Conservation (phyloP, 2,329 filamentous ascomycete genomes). For the Elsinoe ampelina region DNA sequence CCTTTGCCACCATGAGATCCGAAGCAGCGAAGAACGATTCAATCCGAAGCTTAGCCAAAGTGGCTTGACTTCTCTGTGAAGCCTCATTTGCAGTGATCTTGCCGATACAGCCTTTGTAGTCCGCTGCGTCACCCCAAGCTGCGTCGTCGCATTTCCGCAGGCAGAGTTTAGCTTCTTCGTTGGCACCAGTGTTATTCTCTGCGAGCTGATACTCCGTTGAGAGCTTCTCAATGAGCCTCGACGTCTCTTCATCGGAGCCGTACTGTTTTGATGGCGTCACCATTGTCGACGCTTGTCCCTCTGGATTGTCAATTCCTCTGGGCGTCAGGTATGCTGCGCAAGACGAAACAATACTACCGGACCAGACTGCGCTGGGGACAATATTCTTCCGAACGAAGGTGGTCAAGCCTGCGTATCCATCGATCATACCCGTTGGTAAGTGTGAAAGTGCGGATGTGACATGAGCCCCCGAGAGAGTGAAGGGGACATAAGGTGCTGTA, state of each 20-base stretch:
- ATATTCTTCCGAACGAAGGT: constrained; percentile 27
- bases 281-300: constrained; percentile 7
- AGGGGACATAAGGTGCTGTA: constrained; percentile 36
- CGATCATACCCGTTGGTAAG: constrained; percentile 24
- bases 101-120: constrained; percentile 26
- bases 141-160: constrained; percentile 26
- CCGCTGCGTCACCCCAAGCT: constrained; percentile 29
- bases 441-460: constrained; percentile 21
- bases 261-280: constrained; percentile 20
- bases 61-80: too few species aligned
- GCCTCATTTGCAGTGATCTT: constrained; percentile 15
- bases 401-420: constrained; percentile 25
- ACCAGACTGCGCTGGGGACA: constrained; percentile 24
- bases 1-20: constrained; percentile 36
- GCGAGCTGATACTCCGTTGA: constrained; percentile 20
- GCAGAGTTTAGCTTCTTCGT: constrained; percentile 32
- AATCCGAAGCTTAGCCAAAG: too few species aligned
- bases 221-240: constrained; percentile 19
- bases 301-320: not conserved
- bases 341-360: constrained; percentile 23
- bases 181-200: constrained; percentile 27
- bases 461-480: constrained; percentile 27
- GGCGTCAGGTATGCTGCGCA: constrained; percentile 17
- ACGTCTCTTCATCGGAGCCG: constrained; percentile 21
- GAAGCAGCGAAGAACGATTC: constrained; percentile 29